phyloP scores from a whole-genome alignment of 2,329 filamentous ascomycete genomes.

The Fusarium domesticum region DNA sequence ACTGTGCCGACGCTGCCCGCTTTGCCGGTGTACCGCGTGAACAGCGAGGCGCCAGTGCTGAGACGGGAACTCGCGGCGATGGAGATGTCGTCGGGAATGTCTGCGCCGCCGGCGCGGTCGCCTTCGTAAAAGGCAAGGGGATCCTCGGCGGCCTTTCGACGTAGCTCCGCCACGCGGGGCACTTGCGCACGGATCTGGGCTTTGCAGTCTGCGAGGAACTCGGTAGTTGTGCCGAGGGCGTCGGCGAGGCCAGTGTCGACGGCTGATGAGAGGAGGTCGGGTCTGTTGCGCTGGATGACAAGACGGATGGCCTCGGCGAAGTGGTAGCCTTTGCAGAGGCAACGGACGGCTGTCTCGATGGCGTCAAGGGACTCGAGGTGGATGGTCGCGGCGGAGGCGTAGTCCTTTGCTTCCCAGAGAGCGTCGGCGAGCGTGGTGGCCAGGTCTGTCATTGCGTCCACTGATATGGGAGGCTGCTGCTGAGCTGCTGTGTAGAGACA shows the following conservation, averaged over 20 bases:
- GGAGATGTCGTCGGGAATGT: slow-evolving; percentile 89
- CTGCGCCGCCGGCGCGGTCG: slow-evolving; percentile 59
- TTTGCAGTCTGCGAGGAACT: slow-evolving; percentile 91
- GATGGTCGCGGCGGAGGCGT: slow-evolving; percentile 73
- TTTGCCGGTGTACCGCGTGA: slow-evolving; percentile 86
- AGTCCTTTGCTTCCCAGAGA: slow-evolving; percentile 81
- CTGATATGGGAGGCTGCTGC: slow-evolving; percentile 57
- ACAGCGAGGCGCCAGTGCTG: slow-evolving; percentile 80
- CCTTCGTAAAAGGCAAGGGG: slow-evolving; percentile 88
- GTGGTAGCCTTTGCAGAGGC: slow-evolving; percentile 80
- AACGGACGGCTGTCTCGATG: slow-evolving; percentile 65
- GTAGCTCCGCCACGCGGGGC: slow-evolving; percentile 78
- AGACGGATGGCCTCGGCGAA: slow-evolving; percentile 89
- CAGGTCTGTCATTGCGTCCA: slow-evolving; percentile 61
- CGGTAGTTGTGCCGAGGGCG: slow-evolving; percentile 76
- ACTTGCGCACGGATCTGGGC: slow-evolving; percentile 80
- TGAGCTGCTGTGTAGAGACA: slow-evolving; percentile 76
- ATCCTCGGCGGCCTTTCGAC: slow-evolving; percentile 76
- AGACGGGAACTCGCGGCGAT: slow-evolving; percentile 78
- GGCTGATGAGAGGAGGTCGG: slow-evolving; percentile 61
- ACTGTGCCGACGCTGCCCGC: slow-evolving; percentile 61
- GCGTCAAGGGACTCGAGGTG: slow-evolving; percentile 78
- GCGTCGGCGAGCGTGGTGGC: slow-evolving; percentile 75
- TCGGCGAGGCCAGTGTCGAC: slow-evolving; percentile 80
- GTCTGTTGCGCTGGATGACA: slow-evolving; percentile 57